Base-by-base conservation (phyloP, 805 yeast species). In the Cyberlindnera mycetangii region DNA sequence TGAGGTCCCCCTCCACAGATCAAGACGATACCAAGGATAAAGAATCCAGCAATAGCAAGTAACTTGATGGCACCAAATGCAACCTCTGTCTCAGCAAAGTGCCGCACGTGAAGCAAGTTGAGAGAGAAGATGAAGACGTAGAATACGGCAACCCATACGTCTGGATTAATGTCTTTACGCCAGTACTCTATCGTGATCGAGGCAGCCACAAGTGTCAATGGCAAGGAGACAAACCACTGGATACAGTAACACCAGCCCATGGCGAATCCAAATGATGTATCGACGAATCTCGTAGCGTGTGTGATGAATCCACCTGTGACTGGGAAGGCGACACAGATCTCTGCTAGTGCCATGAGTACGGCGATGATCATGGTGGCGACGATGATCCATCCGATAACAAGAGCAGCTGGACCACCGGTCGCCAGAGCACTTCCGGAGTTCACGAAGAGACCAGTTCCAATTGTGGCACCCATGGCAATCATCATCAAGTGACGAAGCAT, bases 391-490 rank as follows among this genome's bases (percentile, higher is more conserved):
- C 54, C 56, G 18, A 54, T 50, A 14, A 79, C 69, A 37, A 78
- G 70, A 41, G 80, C 69, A 21, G 74, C 84, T 2, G 84, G 92
- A 7, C 95, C 95, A 12, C 87, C 89, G 11, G 72, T 61, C n/a
- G 73, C 69, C 44, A 86, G 70, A 1, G 90, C 81, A 14, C 79
- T 67, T 45, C 89, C 89, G 3, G 90, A 83, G 56, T 90, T 89
- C 53, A 86, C 82, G 52, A 86, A 69, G 45, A 86, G 70, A 58
- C 90, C 95, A 1, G 93, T 85, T 44, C 93, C 93, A 41, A 86
- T 66, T 8, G 92, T 86, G 53, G 93, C 92, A 53, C 93, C 95
- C 52, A 87, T 78, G 51, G 93, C 85, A 58, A 83, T 79, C 85
- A 83, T 79, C 44, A 80, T 73, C 50, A 81, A 72, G 57, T 83